phyloP scores from a whole-genome alignment of 306 rosid genomes.

The Cucurbita ficifolia region DNA sequence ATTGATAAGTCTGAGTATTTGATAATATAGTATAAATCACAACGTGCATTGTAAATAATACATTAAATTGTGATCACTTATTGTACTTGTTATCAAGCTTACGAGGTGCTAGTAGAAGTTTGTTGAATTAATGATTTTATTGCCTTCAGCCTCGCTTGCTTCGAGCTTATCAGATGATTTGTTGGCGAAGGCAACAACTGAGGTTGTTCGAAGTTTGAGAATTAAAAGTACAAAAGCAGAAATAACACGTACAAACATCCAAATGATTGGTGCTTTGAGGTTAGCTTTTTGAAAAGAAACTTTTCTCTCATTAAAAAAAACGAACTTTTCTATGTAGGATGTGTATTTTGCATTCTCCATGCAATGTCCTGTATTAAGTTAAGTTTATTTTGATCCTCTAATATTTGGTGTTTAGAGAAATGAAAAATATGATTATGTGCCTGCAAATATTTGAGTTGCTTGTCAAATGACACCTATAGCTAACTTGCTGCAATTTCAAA shows the following conservation, averaged over 20 bases:
- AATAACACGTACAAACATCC: slow-evolving; percentile 81
- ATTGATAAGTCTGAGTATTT: background rate
- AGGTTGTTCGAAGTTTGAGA: slow-evolving; percentile 66
- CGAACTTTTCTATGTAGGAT: background rate
- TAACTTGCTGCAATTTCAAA: too few relatives aligned
- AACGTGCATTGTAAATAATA: background rate
- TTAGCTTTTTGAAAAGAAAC: slow-evolving; percentile 11
- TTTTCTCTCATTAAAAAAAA: background rate
- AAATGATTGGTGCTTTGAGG: slow-evolving; percentile 99
- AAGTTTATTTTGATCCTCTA: background rate
- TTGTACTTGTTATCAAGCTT: background rate
- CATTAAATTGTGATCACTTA: background rate
- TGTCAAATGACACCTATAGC: background rate
- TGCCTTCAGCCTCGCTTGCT: slow-evolving; percentile 71
- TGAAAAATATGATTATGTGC: background rate
- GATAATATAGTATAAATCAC: background rate
- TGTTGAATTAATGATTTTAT: slow-evolving; percentile 6
- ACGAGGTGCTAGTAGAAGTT: background rate
- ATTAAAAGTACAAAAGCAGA: slow-evolving; percentile 54
- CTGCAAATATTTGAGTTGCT: background rate
- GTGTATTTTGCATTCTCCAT: background rate
- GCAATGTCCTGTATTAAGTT: background rate
- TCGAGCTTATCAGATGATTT: slow-evolving; percentile 88
- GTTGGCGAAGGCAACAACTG: slow-evolving; percentile 67
- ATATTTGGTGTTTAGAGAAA: background rate